phyloP scores from a whole-genome alignment of 306 rosid genomes.

The Cercis canadensis region DNA sequence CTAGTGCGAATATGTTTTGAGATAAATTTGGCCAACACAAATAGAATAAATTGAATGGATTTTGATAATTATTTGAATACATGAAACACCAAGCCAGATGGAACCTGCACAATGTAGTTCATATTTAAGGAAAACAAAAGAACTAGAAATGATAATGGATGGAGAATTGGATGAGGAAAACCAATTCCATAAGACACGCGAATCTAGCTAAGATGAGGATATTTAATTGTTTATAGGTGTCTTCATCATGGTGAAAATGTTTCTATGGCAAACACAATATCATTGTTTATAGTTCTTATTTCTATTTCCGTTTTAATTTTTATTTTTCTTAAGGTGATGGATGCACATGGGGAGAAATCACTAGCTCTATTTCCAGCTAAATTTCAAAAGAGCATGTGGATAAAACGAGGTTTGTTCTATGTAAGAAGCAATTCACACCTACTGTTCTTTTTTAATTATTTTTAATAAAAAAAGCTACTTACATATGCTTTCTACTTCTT shows the following conservation, averaged over 20 bases:
- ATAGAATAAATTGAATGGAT: neutral
- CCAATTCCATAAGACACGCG: no score
- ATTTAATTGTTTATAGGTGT: neutral
- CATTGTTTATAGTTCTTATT: constrained; percentile 10
- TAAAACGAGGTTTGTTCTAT: constrained; percentile 70
- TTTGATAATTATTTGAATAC: neutral
- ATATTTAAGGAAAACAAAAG: no score
- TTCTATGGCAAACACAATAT: neutral
- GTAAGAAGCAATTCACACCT: neutral
- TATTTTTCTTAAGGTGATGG: constrained; percentile 69
- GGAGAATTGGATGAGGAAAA: no score
- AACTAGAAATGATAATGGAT: no score
- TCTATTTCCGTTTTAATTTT: constrained; percentile 18
- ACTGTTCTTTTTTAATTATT: neutral
- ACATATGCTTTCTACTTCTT: constrained; percentile 1
- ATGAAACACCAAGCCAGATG: neutral
- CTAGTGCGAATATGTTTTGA: no score
- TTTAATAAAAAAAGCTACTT: neutral
- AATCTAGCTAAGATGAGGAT: no score
- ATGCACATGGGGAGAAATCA: constrained; percentile 68
- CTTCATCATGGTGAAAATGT: neutral
- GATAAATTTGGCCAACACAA: no score
- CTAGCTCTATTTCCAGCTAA: constrained; percentile 89
- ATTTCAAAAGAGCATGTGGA: constrained; percentile 96
- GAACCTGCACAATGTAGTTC: neutral